Percentiles rank a stretch among this genome's conserved stretches.
These are phyloP conservation scores for Prunus dulcis DNA, from an alignment of 306 rosid genomes.

Conservation along the genomic window DNA sequence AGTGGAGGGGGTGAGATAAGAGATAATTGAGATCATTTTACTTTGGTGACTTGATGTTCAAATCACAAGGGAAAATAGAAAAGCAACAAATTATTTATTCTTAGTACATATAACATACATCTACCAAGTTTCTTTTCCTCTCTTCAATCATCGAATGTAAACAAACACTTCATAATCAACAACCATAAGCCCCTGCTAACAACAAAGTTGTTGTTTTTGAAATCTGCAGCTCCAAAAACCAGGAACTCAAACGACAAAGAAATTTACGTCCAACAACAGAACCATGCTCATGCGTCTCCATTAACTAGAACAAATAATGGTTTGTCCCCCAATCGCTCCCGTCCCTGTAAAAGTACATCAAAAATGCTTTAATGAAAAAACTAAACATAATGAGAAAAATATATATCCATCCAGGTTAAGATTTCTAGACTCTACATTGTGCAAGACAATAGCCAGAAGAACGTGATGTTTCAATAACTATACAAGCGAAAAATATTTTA, in stretches of 20 bases:
- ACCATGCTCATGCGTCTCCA: conserved; percentile 43
- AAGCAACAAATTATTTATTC: neutral
- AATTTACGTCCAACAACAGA: conserved; percentile 9
- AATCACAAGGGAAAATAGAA: neutral
- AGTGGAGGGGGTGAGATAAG: neutral
- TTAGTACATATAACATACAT: neutral
- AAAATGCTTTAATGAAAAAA: neutral
- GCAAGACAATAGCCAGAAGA: neutral
- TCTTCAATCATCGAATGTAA: conserved; percentile 27
- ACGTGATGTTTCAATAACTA: neutral
- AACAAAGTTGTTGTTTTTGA: conserved; percentile 15
- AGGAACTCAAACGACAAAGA: conserved; percentile 24
- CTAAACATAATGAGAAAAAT: neutral
- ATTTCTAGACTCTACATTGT: neutral
- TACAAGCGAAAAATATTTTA: neutral
- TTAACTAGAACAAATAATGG: conserved; percentile 70
- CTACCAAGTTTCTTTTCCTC: conserved; percentile 5
- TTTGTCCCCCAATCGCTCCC: conserved; percentile 63
- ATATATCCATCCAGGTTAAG: neutral
- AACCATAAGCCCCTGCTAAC: conserved; percentile 17
- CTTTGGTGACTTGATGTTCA: neutral
- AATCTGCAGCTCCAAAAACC: conserved; percentile 28
- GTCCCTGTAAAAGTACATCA: conserved; percentile 49
- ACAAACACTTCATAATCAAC: conserved; percentile 23
- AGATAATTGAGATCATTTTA: neutral